Evolutionary conservation across 108 stramenopile species (phyloP).

Genomic region (Skeletonema marinoi): DNA sequence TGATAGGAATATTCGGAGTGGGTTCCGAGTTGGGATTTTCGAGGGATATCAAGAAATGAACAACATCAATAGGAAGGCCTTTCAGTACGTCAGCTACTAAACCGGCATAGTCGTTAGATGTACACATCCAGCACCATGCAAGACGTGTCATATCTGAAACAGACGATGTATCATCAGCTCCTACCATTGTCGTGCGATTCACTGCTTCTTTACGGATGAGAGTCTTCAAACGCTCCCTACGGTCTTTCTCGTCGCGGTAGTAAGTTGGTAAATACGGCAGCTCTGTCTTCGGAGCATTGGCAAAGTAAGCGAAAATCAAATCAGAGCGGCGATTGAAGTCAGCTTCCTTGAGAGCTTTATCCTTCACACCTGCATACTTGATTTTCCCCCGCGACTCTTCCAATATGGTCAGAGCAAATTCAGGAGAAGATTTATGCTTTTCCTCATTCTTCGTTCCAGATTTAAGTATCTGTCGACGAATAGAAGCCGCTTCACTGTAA

Average conservation of each 20-base stretch:
- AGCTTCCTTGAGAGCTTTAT: conserved; percentile 12
- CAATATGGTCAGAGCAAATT: conserved; percentile 43
- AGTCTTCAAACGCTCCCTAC: conserved; percentile 28
- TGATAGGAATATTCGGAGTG: conserved; percentile 17
- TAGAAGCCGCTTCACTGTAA: conserved; percentile 37
- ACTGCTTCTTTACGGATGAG: conserved; percentile 40
- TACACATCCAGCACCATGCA: conserved; percentile 49
- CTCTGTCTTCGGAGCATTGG: conserved; percentile 20
- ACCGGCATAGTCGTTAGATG: conserved; percentile 29
- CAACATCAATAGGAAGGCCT: conserved; percentile 12
- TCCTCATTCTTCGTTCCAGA: background rate
- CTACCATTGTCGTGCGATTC: conserved; percentile 6
- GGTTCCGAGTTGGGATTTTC: conserved; percentile 37
- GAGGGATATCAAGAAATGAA: conserved; percentile 17
- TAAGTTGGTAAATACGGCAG: conserved; percentile 23
- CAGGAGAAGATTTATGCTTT: conserved; percentile 3
- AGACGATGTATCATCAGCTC: background rate
- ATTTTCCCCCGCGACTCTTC: conserved; percentile 24
- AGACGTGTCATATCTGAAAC: conserved; percentile 39
- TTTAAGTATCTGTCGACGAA: conserved; percentile 19
- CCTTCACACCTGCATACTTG: background rate
- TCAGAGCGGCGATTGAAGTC: conserved; percentile 45
- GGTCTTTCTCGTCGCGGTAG: conserved; percentile 35
- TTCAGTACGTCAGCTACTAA: conserved; percentile 16
- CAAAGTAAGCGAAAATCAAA: conserved; percentile 47